A percentile compares a stretch with the other conserved stretches of the same genome.
Conservation (phyloP, 1,284 basidiomycete species). For the Ceratobasidium theobromae region DNA sequence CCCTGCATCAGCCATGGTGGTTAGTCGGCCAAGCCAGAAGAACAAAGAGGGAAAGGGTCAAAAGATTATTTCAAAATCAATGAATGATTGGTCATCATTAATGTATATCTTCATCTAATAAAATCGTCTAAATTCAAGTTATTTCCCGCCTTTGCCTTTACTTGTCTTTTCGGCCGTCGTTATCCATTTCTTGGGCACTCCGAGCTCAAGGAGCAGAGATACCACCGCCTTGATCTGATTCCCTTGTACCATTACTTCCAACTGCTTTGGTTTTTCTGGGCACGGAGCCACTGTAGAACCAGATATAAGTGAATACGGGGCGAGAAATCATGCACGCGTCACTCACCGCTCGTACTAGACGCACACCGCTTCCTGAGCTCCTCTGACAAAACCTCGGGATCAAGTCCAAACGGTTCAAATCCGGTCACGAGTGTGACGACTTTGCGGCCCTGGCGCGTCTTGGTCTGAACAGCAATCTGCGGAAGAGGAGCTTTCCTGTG, state of each 20-base stretch:
- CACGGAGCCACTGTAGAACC: conserved; percentile 54
- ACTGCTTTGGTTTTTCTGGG: conserved; percentile 53
- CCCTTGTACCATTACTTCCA: conserved; percentile 80
- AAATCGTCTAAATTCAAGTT: background rate
- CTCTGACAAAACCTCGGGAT: conserved; percentile 71
- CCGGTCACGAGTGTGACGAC: conserved; percentile 74
- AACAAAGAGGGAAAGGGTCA: background rate
- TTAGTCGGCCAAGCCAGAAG: background rate
- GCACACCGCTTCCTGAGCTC: conserved; percentile 76
- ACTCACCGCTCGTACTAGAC: conserved; percentile 68
- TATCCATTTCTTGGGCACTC: conserved; percentile 81
- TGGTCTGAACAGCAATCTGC: conserved; percentile 67
- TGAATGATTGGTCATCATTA: too few relatives aligned
- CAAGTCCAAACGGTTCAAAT: conserved; percentile 72
- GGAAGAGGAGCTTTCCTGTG: conserved; percentile 72
- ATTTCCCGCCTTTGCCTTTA: conserved; percentile 37
- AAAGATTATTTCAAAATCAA: background rate
- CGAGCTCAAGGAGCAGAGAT: conserved; percentile 64
- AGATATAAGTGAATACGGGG: background rate
- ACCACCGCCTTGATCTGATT: conserved; percentile 68
- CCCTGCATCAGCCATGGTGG: conserved; percentile 13
- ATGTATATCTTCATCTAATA: too few relatives aligned
- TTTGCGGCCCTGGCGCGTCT: conserved; percentile 74
- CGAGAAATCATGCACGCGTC: background rate
- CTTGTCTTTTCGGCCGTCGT: conserved; percentile 49